phyloP scores from a whole-genome alignment of 2,329 filamentous ascomycete genomes.

The Aspergillaceae sp. region DNA sequence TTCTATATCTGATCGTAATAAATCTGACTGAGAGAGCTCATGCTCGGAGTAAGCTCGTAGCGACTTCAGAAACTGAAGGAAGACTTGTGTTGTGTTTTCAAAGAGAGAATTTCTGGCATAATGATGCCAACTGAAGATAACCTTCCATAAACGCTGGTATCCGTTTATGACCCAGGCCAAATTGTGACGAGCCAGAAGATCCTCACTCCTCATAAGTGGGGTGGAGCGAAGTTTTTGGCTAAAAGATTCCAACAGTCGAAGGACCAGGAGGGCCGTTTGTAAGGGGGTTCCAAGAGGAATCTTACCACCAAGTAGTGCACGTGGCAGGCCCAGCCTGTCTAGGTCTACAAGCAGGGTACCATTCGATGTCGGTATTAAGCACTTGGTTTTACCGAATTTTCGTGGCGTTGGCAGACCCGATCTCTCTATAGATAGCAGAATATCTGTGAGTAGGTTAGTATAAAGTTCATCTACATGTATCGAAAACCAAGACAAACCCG shows the following conservation, averaged over 20 bases:
- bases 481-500: conserved; percentile 24
- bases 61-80: conserved; percentile 19
- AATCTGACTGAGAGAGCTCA: conserved; percentile 11
- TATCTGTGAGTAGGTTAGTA: conserved; percentile 31
- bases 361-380: conserved; percentile 19
- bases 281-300: conserved; percentile 20
- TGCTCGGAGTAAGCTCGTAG: conserved; percentile 15
- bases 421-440: conserved; percentile 36
- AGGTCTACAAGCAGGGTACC: conserved; percentile 21
- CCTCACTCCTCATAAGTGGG: conserved; percentile 9
- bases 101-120: conserved; percentile 6
- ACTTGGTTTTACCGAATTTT: conserved; percentile 3
- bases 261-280: conserved; percentile 16
- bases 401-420: conserved; percentile 9
- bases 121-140: conserved; percentile 21
- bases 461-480: neutral
- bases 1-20: conserved; percentile 16
- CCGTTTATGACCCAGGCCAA: conserved; percentile 26
- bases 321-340: conserved; percentile 23
- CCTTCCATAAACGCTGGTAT: conserved; percentile 25
- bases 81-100: conserved; percentile 12
- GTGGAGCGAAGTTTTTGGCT: conserved; percentile 6
- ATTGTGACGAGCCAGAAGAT: conserved; percentile 22
- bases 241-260: conserved; percentile 25
- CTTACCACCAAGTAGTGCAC: conserved; percentile 17